These are phyloP conservation scores for Venturia asperata DNA, from an alignment of 2,329 filamentous ascomycete genomes.

Conservation along the genomic window DNA sequence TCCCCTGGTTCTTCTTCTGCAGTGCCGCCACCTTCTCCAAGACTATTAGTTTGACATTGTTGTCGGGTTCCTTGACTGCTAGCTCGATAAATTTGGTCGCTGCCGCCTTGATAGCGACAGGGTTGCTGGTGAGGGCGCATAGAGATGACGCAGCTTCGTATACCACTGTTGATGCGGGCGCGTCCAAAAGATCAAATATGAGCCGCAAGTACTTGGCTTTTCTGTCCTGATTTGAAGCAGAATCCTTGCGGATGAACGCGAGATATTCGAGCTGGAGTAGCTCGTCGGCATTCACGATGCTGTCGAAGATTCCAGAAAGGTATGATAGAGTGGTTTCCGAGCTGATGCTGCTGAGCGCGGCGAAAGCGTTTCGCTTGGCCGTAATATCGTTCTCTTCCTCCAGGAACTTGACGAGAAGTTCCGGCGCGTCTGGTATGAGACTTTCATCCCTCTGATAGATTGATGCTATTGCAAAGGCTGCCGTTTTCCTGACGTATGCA, in stretches of 20 bases:
- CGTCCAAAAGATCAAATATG: constrained; percentile 94
- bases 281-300: constrained; percentile 90
- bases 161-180: constrained; percentile 85
- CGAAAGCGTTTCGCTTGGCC: constrained; percentile 97
- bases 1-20: constrained; percentile 78
- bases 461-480: constrained; percentile 87
- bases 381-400: constrained; percentile 87
- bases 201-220: constrained; percentile 90
- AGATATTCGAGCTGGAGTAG: constrained; percentile 87
- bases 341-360: constrained; percentile 80
- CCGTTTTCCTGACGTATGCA: constrained; percentile 96
- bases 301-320: constrained; percentile 81
- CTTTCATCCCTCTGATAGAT: constrained; percentile 87
- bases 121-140: constrained; percentile 89
- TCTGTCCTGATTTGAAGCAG: constrained; percentile 87
- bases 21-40: constrained; percentile 87
- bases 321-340: constrained; percentile 89
- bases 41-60: constrained; percentile 98
- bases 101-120: constrained; percentile 93
- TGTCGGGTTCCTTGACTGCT: constrained; percentile 94
- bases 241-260: constrained; percentile 96
- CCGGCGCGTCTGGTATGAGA: constrained; percentile 90
- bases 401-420: constrained; percentile 83
- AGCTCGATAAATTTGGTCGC: constrained; percentile 95
- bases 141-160: constrained; percentile 96